Evolutionary conservation across 768 basidiomycete genomes (phyloP).

Genomic region (Clitopilus hobsonii): DNA sequence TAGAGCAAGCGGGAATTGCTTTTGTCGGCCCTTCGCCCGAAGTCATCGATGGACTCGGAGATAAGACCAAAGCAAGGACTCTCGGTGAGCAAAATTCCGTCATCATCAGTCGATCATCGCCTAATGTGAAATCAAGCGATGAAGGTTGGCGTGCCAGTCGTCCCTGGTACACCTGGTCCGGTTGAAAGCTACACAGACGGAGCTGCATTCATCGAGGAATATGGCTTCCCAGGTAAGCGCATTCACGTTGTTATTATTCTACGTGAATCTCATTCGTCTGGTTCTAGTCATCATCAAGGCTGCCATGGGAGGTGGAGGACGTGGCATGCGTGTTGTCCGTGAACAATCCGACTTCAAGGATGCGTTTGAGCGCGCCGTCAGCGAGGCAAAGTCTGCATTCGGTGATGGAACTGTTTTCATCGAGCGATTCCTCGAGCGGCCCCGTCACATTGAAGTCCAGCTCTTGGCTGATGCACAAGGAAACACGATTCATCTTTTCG

Average conservation of each 20-base stretch:
- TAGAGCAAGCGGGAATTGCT: slow-evolving; percentile 94
- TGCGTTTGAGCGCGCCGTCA: slow-evolving; percentile 87
- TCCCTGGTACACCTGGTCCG: slow-evolving; percentile 96
- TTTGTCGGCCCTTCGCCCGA: slow-evolving; percentile 96
- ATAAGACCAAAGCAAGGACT: slow-evolving; percentile 96
- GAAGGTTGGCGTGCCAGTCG: slow-evolving; percentile 89
- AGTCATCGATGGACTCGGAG: slow-evolving; percentile 95
- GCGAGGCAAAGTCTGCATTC: slow-evolving; percentile 94
- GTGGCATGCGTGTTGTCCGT: slow-evolving; percentile 98
- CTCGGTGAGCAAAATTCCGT: slow-evolving; percentile 48
- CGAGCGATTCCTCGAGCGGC: slow-evolving; percentile 94
- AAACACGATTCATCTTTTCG: slow-evolving; percentile 96
- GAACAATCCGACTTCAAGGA: slow-evolving; percentile 89
- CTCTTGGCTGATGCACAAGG: slow-evolving; percentile 87
- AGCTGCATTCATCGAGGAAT: slow-evolving; percentile 86
- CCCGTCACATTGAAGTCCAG: slow-evolving; percentile 97
- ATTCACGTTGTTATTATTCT: background rate
- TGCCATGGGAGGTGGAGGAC: slow-evolving; percentile 97
- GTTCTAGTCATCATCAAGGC: slow-evolving; percentile 93
- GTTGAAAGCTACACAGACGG: slow-evolving; percentile 79
- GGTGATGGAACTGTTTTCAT: slow-evolving; percentile 99
- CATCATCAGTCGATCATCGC: slow-evolving; percentile 5
- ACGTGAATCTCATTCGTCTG: slow-evolving; percentile 1
- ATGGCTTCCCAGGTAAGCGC: slow-evolving; percentile 82
- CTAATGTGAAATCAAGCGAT: slow-evolving; percentile 49